Evolutionary conservation across 352 stramenopile genomes (phyloP).

Genomic region (Globisporangium abappressorium): DNA sequence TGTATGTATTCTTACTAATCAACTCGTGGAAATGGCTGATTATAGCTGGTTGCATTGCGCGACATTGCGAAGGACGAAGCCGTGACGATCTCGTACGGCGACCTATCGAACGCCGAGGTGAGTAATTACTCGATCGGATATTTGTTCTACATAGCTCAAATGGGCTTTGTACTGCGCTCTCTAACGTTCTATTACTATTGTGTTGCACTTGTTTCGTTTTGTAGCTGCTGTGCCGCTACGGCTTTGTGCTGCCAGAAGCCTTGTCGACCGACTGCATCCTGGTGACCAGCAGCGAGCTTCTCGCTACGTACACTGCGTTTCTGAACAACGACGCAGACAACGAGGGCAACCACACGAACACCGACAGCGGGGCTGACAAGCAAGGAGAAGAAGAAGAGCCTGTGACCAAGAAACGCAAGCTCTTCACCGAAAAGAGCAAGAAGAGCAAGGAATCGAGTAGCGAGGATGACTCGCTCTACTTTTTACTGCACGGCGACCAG

Average conservation of each 20-base stretch:
- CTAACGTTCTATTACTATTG: background rate
- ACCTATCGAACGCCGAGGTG: constrained; percentile 74
- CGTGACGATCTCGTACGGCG: constrained; percentile 72
- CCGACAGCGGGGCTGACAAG: constrained; percentile 20
- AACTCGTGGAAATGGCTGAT: background rate
- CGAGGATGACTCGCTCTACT: constrained; percentile 36
- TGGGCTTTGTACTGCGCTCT: background rate
- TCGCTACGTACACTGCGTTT: constrained; percentile 34
- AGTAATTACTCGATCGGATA: background rate
- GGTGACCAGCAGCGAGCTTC: constrained; percentile 44
- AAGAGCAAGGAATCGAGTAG: background rate
- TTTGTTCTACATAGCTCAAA: background rate
- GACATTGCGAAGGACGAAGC: constrained; percentile 38
- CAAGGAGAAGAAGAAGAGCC: constrained; percentile 19
- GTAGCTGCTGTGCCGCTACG: constrained; percentile 67
- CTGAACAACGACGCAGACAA: constrained; percentile 28
- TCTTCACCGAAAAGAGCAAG: constrained; percentile 23
- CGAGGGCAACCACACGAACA: constrained; percentile 20
- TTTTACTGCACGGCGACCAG: constrained; percentile 49
- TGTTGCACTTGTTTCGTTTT: background rate
- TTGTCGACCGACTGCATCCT: constrained; percentile 51
- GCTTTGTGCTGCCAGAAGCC: constrained; percentile 49
- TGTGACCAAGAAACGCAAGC: constrained; percentile 38
- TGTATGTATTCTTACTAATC: background rate
- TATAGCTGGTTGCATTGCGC: constrained; percentile 46